Evolutionary conservation across 139 green algal species (phyloP).

Genomic region (Chlamydomonas sp.): DNA sequence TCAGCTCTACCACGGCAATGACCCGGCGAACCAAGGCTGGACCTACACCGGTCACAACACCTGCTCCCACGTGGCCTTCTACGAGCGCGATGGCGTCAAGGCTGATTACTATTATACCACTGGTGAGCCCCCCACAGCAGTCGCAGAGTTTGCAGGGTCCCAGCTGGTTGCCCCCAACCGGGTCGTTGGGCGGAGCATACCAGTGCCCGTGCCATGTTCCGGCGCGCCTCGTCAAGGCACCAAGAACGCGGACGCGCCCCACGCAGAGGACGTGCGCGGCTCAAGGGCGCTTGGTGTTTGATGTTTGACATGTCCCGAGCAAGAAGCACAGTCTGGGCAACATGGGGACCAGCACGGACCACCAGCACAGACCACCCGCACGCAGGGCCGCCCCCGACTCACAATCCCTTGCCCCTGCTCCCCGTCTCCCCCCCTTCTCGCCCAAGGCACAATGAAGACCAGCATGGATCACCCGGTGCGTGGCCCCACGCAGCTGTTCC

Average conservation of each 20-base stretch:
- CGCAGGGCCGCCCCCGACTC: neutral
- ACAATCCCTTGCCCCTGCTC: neutral
- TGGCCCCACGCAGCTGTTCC: constrained; percentile 61
- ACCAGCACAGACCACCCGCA: neutral
- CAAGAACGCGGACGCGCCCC: too few relatives aligned
- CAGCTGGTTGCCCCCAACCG: neutral
- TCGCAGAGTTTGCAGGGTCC: neutral
- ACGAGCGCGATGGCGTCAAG: constrained; percentile 32
- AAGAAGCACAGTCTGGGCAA: too few relatives aligned
- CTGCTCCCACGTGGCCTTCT: constrained; percentile 31
- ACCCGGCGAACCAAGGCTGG: constrained; percentile 3
- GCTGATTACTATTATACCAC: constrained; percentile 35
- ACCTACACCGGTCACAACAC: constrained; percentile 27
- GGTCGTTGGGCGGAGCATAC: too few relatives aligned
- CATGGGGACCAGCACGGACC: neutral
- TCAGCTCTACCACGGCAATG: neutral
- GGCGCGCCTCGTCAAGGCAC: too few relatives aligned
- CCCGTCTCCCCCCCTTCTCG: too few relatives aligned
- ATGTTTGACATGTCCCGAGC: too few relatives aligned
- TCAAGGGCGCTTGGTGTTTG: too few relatives aligned
- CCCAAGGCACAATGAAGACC: constrained; percentile 54
- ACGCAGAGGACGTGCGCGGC: too few relatives aligned
- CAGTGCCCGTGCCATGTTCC: too few relatives aligned
- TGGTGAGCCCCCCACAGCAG: neutral
- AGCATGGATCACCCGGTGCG: constrained; percentile 52